phyloP scores from a whole-genome alignment of 495 filamentous ascomycete genomes.

The Penicillium simplicissimum region DNA sequence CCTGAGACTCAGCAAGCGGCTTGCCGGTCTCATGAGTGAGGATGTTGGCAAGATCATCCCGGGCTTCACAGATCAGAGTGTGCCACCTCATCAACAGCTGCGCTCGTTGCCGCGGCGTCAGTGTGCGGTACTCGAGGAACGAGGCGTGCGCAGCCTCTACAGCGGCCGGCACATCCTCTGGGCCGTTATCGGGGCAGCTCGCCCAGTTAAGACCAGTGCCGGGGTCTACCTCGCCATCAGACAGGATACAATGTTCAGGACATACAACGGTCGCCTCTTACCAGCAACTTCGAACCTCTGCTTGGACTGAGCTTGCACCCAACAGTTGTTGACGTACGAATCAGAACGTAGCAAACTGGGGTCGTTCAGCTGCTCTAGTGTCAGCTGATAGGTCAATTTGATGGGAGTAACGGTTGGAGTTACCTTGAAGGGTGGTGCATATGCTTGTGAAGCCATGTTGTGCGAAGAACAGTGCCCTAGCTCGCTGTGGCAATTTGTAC shows the following conservation, averaged over 20 bases:
- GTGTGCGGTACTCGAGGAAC: conserved; percentile 61
- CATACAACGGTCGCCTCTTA: conserved; percentile 25
- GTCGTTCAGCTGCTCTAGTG: conserved; percentile 50
- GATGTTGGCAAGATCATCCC: conserved; percentile 58
- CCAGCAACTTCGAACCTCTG: conserved; percentile 67
- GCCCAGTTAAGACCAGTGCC: conserved; percentile 65
- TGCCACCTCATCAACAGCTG: conserved; percentile 63
- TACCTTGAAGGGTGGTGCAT: no score
- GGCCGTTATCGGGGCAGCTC: conserved; percentile 59
- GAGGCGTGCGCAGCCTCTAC: conserved; percentile 59
- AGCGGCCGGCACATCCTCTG: conserved; percentile 61
- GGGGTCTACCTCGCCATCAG: conserved; percentile 49
- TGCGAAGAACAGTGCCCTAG: no score
- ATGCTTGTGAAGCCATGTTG: no score
- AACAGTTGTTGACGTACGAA: conserved; percentile 61
- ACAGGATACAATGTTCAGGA: neutral
- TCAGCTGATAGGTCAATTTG: no score
- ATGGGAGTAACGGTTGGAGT: no score
- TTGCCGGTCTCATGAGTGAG: conserved; percentile 65
- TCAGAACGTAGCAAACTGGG: conserved; percentile 59
- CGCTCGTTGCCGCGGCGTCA: conserved; percentile 60
- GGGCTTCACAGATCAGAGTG: conserved; percentile 49
- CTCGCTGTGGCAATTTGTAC: no score
- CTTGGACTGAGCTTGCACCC: conserved; percentile 63
- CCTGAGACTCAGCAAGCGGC: conserved; percentile 57